Base-by-base conservation (phyloP, 768 basidiomycete genomes). In the Suillus decipiens region DNA sequence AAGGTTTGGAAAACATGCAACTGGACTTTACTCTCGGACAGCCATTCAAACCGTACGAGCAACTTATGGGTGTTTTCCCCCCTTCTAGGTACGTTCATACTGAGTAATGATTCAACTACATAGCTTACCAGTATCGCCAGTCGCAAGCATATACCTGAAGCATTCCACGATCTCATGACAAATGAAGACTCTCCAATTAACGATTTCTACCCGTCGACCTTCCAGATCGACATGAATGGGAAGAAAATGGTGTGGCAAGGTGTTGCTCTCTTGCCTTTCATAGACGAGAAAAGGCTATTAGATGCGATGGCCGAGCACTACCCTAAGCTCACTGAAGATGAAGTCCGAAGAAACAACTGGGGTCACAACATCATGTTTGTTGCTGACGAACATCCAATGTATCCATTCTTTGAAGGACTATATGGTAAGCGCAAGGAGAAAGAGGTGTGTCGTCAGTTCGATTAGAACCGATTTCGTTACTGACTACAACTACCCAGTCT, bases 191-290 rank as follows among this genome's bases (percentile, higher is more conserved):
- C 96, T 0, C 93, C 95, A 9, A 98, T 99, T 75, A 86, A 94
- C 64, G 96, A 99, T 71, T 99, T 98, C 79, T 99, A 99, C 76
- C 96, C 96, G 0, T 66, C 82, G 0, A 86, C 89, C 17, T 99
- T 99, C 75, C 87, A 96, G 69, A 89, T 99, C 71, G 97, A 99
- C 76, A 99, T 99, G 97, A 99, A 99, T 71, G 97, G 97, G 63
- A 99, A 99, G 80, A 93, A 92, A 78, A 98, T 99, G 96, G 83
- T 92, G 8, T 99, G 97, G 97, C 96, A 99, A 76, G 97, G 97
- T 60, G 95, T 99, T 61, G 96, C 97, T 0, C 80, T 99, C 10
- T 80, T 99, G 24, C 96, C 97, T 0, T 99, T 99, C 80, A 99
- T 99, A 66, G 93, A 99, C 71, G 83, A 89, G 73, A 83, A 82